A percentile compares a stretch with the other conserved stretches of the same genome.
Conservation (phyloP, 1,284 basidiomycete species). For the Erythrobasidium hasegawianum region DNA sequence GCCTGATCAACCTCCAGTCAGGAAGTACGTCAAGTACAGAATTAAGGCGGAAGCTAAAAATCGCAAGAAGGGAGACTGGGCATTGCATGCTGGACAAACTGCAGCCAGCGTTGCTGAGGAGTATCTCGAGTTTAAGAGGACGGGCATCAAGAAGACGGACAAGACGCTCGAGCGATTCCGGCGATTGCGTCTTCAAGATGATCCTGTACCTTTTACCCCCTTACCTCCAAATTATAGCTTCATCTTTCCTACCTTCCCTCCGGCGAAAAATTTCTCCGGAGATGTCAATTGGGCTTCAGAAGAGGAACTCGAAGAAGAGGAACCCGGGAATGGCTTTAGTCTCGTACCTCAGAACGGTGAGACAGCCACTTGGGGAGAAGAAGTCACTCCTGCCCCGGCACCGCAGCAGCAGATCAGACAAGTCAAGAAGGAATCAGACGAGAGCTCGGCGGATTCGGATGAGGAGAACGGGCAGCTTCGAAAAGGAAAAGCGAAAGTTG, state of each 20-base stretch:
- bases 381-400: neutral
- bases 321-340: too few relatives aligned
- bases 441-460: neutral
- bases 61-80: constrained; percentile 3
- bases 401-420: too few relatives aligned
- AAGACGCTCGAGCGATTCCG: constrained; percentile 6
- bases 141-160: neutral
- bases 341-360: neutral
- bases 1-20: constrained; percentile 4
- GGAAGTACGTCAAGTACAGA: constrained; percentile 4
- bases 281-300: constrained; percentile 30
- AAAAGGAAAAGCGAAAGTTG: neutral
- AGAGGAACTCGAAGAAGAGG: constrained; percentile 36
- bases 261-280: constrained; percentile 2
- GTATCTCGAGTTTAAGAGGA: neutral
- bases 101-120: constrained; percentile 12
- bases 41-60: constrained; percentile 10
- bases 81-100: constrained; percentile 16
- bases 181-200: neutral
- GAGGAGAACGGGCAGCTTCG: neutral
- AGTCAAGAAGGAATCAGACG: neutral
- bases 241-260: constrained; percentile 15
- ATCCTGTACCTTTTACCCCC: neutral
- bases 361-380: neutral
- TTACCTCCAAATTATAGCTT: neutral